A percentile compares a stretch with the other conserved stretches of the same genome.
Evolutionary conservation across 371 early-diverging fungal genomes (phyloP).

Genomic region (Nematocida sp.): DNA sequence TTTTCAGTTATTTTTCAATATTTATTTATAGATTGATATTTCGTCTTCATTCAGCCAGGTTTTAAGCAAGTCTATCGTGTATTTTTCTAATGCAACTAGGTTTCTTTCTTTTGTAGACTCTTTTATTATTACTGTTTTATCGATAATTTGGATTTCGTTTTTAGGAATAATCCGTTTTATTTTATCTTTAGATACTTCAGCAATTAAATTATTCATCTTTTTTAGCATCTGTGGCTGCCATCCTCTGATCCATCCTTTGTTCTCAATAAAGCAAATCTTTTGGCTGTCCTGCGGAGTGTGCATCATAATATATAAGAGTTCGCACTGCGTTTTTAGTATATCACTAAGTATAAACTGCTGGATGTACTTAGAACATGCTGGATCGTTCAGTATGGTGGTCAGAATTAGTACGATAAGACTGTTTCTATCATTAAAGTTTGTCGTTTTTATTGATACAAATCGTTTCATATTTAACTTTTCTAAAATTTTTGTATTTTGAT

Average conservation of each 20-base stretch:
- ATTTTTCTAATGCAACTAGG: constrained; percentile 15
- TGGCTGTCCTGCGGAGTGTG: no score
- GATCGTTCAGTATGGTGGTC: constrained; percentile 16
- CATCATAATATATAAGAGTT: no score
- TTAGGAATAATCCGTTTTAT: no score
- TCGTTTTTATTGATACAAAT: constrained; percentile 22
- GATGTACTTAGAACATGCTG: background rate
- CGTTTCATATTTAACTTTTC: constrained; percentile 20
- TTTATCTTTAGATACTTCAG: no score
- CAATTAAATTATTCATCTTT: no score
- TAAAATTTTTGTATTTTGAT: constrained; percentile 23
- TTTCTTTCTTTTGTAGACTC: constrained; percentile 13
- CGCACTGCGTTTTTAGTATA: background rate
- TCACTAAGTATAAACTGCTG: constrained; percentile 51
- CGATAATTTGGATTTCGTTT: background rate
- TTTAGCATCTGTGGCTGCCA: constrained; percentile 12
- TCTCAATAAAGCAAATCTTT: constrained; percentile 35
- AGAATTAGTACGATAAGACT: constrained; percentile 21
- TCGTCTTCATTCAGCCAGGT: no score
- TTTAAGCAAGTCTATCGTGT: no score
- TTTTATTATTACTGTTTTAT: constrained; percentile 30
- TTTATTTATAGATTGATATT: no score
- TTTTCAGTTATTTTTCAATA: no score
- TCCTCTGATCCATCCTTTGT: constrained; percentile 38
- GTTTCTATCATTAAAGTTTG: constrained; percentile 14